Conservation (phyloP, 306 rosid genomes). For the Hippophae rhamnoides region DNA sequence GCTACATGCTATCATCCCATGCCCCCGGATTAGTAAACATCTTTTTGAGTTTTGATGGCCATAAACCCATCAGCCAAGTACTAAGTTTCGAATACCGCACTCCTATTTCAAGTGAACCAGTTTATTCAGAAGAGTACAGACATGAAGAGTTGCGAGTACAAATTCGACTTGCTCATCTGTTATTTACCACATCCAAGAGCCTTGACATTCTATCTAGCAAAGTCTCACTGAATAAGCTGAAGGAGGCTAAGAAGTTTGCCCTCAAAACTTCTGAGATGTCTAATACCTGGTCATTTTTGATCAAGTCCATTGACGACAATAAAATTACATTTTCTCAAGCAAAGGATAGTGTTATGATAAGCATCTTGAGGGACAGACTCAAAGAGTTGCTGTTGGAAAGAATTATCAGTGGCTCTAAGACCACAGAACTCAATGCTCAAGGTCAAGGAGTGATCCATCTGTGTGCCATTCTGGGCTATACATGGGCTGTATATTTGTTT, state of each 20-base stretch:
- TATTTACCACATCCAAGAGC: constrained; percentile 55
- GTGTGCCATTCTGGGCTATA: constrained; percentile 77
- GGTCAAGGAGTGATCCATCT: constrained; percentile 94
- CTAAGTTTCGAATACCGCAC: constrained; percentile 70
- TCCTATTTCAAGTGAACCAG: constrained; percentile 35
- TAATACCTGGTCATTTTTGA: constrained; percentile 47
- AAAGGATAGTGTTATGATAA: constrained; percentile 49
- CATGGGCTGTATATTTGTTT: constrained; percentile 75
- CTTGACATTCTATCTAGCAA: constrained; percentile 47
- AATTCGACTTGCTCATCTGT: constrained; percentile 62
- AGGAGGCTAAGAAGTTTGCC: constrained; percentile 61
- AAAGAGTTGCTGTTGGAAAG: constrained; percentile 86
- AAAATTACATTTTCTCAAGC: constrained; percentile 48
- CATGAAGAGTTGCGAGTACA: constrained; percentile 58
- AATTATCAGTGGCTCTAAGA: constrained; percentile 47
- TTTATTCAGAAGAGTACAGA: constrained; percentile 35
- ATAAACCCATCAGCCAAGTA: constrained; percentile 78
- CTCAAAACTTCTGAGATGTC: constrained; percentile 43
- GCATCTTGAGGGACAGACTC: constrained; percentile 53
- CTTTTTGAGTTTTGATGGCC: constrained; percentile 69
- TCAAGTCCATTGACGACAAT: constrained; percentile 41
- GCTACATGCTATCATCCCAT: constrained; percentile 61
- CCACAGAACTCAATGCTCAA: constrained; percentile 53
- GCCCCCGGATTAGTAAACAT: constrained; percentile 52
- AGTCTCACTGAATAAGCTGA: constrained; percentile 35